phyloP scores from a whole-genome alignment of 345 rosid species.

The Boechera divaricarpa region DNA sequence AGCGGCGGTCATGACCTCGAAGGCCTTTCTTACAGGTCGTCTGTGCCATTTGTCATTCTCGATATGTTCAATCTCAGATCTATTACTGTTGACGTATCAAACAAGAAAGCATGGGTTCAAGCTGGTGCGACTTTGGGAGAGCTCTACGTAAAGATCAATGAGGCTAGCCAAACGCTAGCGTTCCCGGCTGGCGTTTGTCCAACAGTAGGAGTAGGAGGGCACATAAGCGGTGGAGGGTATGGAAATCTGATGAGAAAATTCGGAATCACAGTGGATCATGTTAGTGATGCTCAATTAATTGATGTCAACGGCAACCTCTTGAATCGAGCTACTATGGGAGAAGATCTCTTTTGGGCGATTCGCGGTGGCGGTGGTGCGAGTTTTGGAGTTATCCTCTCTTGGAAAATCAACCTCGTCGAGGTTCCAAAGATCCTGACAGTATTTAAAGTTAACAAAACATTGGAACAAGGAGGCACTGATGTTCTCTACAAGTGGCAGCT shows the following conservation, averaged over 20 bases:
- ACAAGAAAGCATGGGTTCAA: conserved; percentile 56
- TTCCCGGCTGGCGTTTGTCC: conserved; percentile 62
- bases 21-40: conserved; percentile 44
- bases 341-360: conserved; percentile 68
- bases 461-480: conserved; percentile 46
- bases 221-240: conserved; percentile 57
- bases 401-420: conserved; percentile 56
- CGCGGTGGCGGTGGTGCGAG: conserved; percentile 66
- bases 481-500: conserved; percentile 47
- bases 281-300: conserved; percentile 53
- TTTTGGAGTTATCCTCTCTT: conserved; percentile 59
- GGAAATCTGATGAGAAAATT: conserved; percentile 62
- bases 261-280: conserved; percentile 59
- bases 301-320: conserved; percentile 56
- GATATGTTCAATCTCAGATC: conserved; percentile 56
- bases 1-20: conserved; percentile 48
- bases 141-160: conserved; percentile 50
- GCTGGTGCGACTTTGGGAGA: conserved; percentile 69
- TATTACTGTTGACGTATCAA: conserved; percentile 42
- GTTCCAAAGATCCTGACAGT: conserved; percentile 55
- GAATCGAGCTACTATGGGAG: conserved; percentile 57
- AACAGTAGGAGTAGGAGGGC: conserved; percentile 59
- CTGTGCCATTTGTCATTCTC: conserved; percentile 45
- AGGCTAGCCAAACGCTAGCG: conserved; percentile 51
- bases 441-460: conserved; percentile 39